Conservation (phyloP, 208 protist genomes). For the Trypanosoma grayi region DNA sequence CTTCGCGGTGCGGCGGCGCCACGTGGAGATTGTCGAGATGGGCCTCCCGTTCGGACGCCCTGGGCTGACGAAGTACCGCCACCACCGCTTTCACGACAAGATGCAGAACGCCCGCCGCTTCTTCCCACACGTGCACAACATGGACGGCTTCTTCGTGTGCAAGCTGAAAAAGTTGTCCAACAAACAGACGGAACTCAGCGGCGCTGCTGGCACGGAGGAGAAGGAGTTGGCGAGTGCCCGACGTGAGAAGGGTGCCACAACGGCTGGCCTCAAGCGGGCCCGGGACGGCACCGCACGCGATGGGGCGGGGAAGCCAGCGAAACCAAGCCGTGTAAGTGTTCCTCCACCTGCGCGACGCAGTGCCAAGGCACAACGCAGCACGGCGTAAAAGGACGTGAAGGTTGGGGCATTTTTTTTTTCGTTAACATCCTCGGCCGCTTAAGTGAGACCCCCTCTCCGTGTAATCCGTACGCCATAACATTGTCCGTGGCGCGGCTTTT, state of each 20-base stretch:
- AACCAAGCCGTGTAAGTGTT: slow-evolving; percentile 31
- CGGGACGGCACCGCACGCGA: neutral
- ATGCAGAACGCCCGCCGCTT: slow-evolving; percentile 75
- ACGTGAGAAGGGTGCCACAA: neutral
- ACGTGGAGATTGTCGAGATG: slow-evolving; percentile 93
- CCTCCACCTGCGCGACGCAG: slow-evolving; percentile 24
- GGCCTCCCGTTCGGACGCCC: slow-evolving; percentile 94
- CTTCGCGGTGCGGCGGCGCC: slow-evolving; percentile 94
- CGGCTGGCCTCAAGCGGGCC: neutral
- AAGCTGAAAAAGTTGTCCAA: slow-evolving; percentile 96
- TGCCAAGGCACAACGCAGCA: neutral
- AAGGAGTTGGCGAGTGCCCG: neutral
- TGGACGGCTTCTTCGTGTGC: slow-evolving; percentile 99
- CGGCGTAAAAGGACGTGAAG: too few species aligned
- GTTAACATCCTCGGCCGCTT: too few species aligned
- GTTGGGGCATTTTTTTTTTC: too few species aligned
- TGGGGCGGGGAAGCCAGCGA: neutral
- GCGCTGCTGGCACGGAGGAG: slow-evolving; percentile 1
- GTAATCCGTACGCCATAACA: too few species aligned
- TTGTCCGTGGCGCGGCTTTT: neutral
- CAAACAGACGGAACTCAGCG: slow-evolving; percentile 16
- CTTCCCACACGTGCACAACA: slow-evolving; percentile 99
- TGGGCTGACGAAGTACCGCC: slow-evolving; percentile 88
- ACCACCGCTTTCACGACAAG: slow-evolving; percentile 77
- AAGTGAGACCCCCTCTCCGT: too few species aligned